phyloP scores from a whole-genome alignment of 257 asterid genomes.

The Nicotiana otophora region DNA sequence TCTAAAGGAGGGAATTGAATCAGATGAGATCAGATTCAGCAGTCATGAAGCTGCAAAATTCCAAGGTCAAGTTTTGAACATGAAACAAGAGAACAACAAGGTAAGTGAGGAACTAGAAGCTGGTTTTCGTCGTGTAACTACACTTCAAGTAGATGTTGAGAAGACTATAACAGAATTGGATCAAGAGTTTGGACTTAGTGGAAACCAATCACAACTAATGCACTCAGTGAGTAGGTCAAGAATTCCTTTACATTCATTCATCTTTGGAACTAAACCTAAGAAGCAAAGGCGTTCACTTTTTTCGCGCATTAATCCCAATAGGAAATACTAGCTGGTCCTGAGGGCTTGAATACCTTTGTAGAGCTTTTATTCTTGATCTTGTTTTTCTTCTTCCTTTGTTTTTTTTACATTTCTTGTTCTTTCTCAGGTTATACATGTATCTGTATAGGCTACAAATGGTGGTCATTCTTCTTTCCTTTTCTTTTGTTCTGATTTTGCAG shows the following conservation, averaged over 20 bases:
- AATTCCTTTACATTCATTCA: conserved; percentile 59
- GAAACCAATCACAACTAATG: conserved; percentile 46
- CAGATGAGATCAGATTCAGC: conserved; percentile 53
- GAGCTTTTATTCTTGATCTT: conserved; percentile 14
- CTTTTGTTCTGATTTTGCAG: too few relatives aligned
- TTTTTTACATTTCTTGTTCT: neutral
- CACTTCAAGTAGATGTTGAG: conserved; percentile 52
- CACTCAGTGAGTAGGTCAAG: conserved; percentile 31
- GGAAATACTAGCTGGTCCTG: conserved; percentile 40
- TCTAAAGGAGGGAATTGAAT: conserved; percentile 50
- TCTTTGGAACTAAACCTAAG: conserved; percentile 66
- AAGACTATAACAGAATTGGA: conserved; percentile 48
- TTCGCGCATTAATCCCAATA: conserved; percentile 48
- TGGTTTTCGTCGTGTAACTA: conserved; percentile 48
- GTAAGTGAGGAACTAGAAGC: conserved; percentile 67
- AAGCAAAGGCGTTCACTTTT: conserved; percentile 62
- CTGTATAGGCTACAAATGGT: neutral
- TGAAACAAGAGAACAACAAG: conserved; percentile 89
- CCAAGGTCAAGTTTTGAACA: conserved; percentile 80
- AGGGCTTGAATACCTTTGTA: conserved; percentile 36
- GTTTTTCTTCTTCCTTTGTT: conserved; percentile 1
- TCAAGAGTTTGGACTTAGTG: conserved; percentile 53
- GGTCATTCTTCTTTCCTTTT: too few relatives aligned
- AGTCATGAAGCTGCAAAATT: conserved; percentile 88
- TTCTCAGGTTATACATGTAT: neutral